Evolutionary conservation across 495 filamentous ascomycete genomes (phyloP), one percentile per base, ranked within the genome.

Genomic region (Tuber melanosporum): DNA sequence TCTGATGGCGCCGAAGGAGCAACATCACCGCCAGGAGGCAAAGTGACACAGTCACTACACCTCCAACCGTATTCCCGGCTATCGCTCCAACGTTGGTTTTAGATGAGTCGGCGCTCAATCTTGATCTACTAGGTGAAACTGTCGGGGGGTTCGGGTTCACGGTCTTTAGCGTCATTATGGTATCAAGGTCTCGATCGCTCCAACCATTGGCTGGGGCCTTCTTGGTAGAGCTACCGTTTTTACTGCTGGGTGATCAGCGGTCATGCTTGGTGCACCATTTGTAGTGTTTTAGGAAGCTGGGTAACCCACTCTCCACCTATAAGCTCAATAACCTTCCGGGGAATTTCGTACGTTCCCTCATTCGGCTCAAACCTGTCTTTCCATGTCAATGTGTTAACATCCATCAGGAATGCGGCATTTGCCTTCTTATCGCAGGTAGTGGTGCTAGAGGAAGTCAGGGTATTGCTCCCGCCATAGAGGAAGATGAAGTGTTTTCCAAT

Each of bases 401-500:
- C 75, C 15, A 76, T 46, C 52, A 79, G 57, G 44, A 71, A 77
- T 17, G 66, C 71, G 3, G 52, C 41, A 52, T 52, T 47, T 39
- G 46, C 77, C n/a, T 47, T 46, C 20, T 12, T 22, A 41, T 79
- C 75, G 43, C 77, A 79, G 14, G 32, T 47, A 10, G 22, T 9
- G 20, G 42, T 3, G 4, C 47, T 20, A 1, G 1, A 45, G n/a
- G 32, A 4, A 15, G 10, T 46, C 19, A 12, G 12, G 14, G 8
- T 10, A 2, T 77, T 77, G 4, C 75, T 75, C 47, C 76, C 76
- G 26, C 76, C 76, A 71, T 72, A 78, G 32, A 26, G 41, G 66
- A 78, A 52, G 12, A 78, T 43, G 42, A 75, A 78, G n/a, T 49
- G 62, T 43, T 76, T 70, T 26, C 76, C 76, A 43, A 78, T 47